These are phyloP conservation scores for Gremmenia infestans DNA, from an alignment of 2,329 filamentous ascomycete genomes.

Conservation along the genomic window DNA sequence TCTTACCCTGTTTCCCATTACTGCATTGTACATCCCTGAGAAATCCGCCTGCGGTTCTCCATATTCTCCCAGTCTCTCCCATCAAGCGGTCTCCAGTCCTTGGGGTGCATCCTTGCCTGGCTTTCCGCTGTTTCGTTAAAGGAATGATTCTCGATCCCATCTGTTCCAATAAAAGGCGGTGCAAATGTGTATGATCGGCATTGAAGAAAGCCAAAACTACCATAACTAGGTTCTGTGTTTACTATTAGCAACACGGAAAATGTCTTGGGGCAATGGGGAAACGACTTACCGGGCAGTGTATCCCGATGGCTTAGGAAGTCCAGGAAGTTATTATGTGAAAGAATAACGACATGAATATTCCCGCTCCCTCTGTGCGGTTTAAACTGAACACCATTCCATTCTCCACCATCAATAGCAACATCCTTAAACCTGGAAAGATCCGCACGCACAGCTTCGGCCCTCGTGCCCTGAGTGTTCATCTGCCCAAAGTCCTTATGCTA, in stretches of 20 bases:
- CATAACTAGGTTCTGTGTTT: not conserved
- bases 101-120: not conserved
- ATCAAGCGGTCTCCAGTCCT: not conserved
- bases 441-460: conserved; percentile 1
- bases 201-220: not conserved
- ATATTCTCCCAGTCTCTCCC: not conserved
- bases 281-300: not conserved
- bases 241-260: not conserved
- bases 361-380: not conserved
- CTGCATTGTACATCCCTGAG: not conserved
- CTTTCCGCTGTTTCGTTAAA: not conserved
- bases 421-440: conserved; percentile 1
- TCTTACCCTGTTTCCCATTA: not conserved
- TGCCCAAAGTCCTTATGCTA: not conserved
- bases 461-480: not conserved
- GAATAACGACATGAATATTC: conserved; percentile 8
- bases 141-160: not conserved
- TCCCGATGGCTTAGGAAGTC: not conserved
- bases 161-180: not conserved
- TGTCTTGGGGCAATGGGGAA: not conserved
- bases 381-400: conserved; percentile 9
- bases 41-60: not conserved
- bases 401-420: conserved; percentile 2
- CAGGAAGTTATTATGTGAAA: conserved; percentile 11
- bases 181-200: not conserved